Evolutionary conservation across 306 rosid genomes (phyloP).

Genomic region (Glycine tomentella): DNA sequence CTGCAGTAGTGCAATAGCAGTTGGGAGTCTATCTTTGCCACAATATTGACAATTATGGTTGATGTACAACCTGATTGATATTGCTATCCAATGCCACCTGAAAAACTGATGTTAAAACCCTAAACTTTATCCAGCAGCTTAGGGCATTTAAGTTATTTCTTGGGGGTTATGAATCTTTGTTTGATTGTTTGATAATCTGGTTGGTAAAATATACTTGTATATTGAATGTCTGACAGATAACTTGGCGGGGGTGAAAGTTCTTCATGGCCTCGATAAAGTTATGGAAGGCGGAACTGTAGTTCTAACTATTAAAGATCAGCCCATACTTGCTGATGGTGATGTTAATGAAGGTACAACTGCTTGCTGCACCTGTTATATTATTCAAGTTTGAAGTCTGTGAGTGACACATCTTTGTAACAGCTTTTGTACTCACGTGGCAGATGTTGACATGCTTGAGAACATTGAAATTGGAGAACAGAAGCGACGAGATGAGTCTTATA

Average conservation of each 20-base stretch:
- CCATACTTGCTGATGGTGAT: conserved; percentile 82
- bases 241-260: conserved; percentile 92
- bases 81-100: background rate
- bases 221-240: conserved; percentile 57
- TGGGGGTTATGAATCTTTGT: conserved; percentile 19
- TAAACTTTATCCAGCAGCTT: background rate
- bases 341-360: conserved; percentile 77
- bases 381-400: conserved; percentile 35
- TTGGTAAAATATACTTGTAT: conserved; percentile 38
- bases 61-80: background rate
- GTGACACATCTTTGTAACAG: conserved; percentile 48
- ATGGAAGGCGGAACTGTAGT: conserved; percentile 94
- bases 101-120: conserved; percentile 23
- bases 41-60: background rate
- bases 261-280: conserved; percentile 94
- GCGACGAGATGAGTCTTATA: conserved; percentile 81
- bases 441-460: conserved; percentile 91
- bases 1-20: background rate
- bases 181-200: conserved; percentile 38
- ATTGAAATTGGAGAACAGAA: conserved; percentile 95
- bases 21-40: background rate
- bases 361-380: conserved; percentile 33
- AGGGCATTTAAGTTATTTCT: conserved; percentile 21
- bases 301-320: conserved; percentile 94
- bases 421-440: conserved; percentile 63